Percentiles rank a stretch among this genome's conserved stretches.
Conservation (phyloP, 2,329 filamentous ascomycete genomes). For the Zymoseptoria passerinii region DNA sequence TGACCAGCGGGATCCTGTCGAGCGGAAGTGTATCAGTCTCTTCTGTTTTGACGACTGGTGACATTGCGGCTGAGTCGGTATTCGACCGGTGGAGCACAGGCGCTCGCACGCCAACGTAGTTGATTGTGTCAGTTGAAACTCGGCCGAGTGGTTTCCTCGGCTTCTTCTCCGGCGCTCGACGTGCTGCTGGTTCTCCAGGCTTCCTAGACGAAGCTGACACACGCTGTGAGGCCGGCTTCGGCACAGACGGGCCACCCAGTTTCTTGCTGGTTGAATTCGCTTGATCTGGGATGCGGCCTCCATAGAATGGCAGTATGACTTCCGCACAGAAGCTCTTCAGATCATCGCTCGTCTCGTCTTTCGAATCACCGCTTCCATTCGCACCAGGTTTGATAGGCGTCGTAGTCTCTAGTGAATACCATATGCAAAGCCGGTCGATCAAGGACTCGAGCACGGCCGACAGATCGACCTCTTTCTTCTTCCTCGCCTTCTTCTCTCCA, state of each 20-base stretch:
- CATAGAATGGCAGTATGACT: conserved; percentile 74
- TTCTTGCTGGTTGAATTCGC: conserved; percentile 66
- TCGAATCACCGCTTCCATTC: conserved; percentile 15
- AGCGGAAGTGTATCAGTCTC: conserved; percentile 51
- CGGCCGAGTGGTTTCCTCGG: conserved; percentile 50
- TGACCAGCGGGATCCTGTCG: conserved; percentile 36
- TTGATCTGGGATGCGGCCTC: conserved; percentile 62
- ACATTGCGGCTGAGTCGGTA: conserved; percentile 46
- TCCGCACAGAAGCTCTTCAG: conserved; percentile 71
- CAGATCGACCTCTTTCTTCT: conserved; percentile 58
- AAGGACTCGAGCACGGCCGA: conserved; percentile 61
- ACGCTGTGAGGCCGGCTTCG: conserved; percentile 48
- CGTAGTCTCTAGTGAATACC: conserved; percentile 65
- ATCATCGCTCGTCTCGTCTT: conserved; percentile 45
- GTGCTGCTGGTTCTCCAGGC: conserved; percentile 30
- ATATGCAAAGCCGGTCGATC: conserved; percentile 71
- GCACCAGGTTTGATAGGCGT: conserved; percentile 39
- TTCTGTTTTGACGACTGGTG: conserved; percentile 60
- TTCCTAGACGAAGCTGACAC: conserved; percentile 33
- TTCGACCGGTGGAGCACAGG: conserved; percentile 61
- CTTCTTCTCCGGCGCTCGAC: conserved; percentile 34
- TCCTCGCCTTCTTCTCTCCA: conserved; percentile 31
- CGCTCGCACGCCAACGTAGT: conserved; percentile 47
- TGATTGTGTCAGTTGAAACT: conserved; percentile 50
- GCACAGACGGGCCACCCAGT: conserved; percentile 61